These are phyloP conservation scores for Physaria fendleri DNA, from an alignment of 345 rosid genomes.

Conservation along the genomic window DNA sequence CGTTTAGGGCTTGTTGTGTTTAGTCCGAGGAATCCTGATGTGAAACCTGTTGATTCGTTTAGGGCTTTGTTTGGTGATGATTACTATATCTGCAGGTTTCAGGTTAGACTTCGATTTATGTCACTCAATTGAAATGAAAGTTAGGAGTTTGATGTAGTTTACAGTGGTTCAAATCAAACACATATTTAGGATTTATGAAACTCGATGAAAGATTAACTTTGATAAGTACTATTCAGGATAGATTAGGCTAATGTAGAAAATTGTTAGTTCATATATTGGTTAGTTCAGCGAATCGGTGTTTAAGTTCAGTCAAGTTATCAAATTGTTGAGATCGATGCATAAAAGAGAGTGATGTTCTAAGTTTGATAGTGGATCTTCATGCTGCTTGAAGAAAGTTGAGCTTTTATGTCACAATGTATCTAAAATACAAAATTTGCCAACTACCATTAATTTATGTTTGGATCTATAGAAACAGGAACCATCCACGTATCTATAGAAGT, in stretches of 20 bases:
- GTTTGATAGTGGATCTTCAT: not conserved
- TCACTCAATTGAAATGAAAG: not conserved
- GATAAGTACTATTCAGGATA: not conserved
- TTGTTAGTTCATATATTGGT: not conserved
- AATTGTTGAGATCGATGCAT: not conserved
- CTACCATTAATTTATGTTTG: not conserved
- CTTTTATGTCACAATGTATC: not conserved
- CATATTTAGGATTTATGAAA: not conserved
- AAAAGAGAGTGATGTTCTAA: not conserved
- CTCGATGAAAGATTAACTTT: not conserved
- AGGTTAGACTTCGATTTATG: conserved; percentile 41
- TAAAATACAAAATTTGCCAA: not conserved
- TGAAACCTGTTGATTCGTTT: conserved; percentile 36
- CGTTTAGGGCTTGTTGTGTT: conserved; percentile 30
- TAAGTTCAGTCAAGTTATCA: not conserved
- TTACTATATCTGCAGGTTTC: conserved; percentile 68
- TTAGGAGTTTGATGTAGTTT: not conserved
- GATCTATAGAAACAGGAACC: not conserved
- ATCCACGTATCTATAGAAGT: conserved; percentile 4
- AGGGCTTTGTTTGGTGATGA: conserved; percentile 58
- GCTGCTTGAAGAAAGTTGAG: not conserved
- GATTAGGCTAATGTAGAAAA: not conserved
- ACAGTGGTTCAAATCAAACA: not conserved
- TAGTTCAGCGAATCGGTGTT: not conserved
- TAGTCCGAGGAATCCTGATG: conserved; percentile 43